A percentile compares a stretch with the other conserved stretches of the same genome.
Evolutionary conservation across 306 rosid species (phyloP).

Genomic region (Trifolium subterraneum): DNA sequence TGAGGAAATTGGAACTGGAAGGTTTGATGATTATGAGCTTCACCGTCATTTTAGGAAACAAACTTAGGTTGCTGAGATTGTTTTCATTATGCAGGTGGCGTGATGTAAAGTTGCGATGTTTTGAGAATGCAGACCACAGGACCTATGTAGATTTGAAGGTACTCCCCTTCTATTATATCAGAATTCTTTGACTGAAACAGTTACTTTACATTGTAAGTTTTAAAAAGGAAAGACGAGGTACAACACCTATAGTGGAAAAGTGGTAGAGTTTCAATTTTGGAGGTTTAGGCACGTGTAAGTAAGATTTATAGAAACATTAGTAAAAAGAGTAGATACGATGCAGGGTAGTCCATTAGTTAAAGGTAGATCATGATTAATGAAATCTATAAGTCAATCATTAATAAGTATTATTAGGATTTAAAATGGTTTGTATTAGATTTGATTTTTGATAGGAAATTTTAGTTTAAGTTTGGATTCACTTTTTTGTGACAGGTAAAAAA

Average conservation of each 20-base stretch:
- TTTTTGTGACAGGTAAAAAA: background rate
- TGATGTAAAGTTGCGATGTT: constrained; percentile 83
- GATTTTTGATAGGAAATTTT: too few species aligned
- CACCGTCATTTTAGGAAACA: constrained; percentile 1
- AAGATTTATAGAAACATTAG: too few species aligned
- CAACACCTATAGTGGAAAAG: background rate
- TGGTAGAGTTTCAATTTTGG: background rate
- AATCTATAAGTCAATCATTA: too few species aligned
- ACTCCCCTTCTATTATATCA: background rate
- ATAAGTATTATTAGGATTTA: too few species aligned
- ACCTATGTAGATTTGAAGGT: constrained; percentile 98
- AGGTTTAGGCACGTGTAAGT: background rate
- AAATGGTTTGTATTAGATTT: too few species aligned
- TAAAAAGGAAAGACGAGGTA: background rate
- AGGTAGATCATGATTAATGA: too few species aligned
- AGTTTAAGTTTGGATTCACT: background rate
- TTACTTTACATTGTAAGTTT: background rate
- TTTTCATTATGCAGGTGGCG: constrained; percentile 78
- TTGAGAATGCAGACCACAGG: constrained; percentile 93
- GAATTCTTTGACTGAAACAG: constrained; percentile 2
- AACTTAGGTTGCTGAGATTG: constrained; percentile 35
- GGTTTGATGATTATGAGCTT: constrained; percentile 55
- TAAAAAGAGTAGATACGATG: too few species aligned
- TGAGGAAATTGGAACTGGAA: constrained; percentile 97
- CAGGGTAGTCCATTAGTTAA: too few species aligned